Base-by-base conservation (phyloP, 306 rosid species). In the Vigna reflexopilosa region DNA sequence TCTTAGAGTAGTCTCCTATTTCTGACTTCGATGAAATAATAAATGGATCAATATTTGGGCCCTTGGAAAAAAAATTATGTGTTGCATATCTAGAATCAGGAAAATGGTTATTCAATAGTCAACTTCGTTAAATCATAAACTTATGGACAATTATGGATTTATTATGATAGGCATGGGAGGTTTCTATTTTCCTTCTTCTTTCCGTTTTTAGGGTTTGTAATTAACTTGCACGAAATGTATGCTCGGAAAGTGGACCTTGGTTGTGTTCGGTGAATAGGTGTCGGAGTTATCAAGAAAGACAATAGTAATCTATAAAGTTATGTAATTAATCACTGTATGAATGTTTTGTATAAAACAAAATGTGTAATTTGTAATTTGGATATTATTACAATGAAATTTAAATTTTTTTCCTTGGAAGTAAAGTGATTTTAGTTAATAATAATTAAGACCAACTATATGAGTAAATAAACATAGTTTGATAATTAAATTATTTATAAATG, bases 21-120 rank as follows among this genome's bases (percentile, higher is more conserved):
- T 78, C n/a, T 44, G 64, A 49, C 70, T 70, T 79, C 34, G 38
- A 34, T 59, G 40, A 1, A n/a, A 71, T 50, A 16, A 9, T 70
- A 70, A 30, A 73, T 73, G 69, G 68, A 24, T 58, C 28, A n/a
- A 73, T 8, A 0, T 55, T 55, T 72, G 67, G 67, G 75, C 75
- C 75, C 26, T 65, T 7, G 11, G 17, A 30, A 28, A 24, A 12
- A 11, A 32, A 2, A 19, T 58, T 58, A 20, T 20, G 22, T 13
- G n/a, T 9, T 58, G 10, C 8, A 34, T 63, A 40, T 65, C 28
- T n/a, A 19, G 16, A 40, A 64, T 17, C 16, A 36, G 38, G 70
- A 61, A 64, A 10, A 64, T 38, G 70, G 30, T 36, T 64, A 34
- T 64, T 38, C 26, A 38, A 17, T 10, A 51, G 80, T 51, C 80